Evolutionary conservation across 306 rosid species (phyloP), one percentile per base, ranked within the genome.

Genomic region (Pyrus communis): DNA sequence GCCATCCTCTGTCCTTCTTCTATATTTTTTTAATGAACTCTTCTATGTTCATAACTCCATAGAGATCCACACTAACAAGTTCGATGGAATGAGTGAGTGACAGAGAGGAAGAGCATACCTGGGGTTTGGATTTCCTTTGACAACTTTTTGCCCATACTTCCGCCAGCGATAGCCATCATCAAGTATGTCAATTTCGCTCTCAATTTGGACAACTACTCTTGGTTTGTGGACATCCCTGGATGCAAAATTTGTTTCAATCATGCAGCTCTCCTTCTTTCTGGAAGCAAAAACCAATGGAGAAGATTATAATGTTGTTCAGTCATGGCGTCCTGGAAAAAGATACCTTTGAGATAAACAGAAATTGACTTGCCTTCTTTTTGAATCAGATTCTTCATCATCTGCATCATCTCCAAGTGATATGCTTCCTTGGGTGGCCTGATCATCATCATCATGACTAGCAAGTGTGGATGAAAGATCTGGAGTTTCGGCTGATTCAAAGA

Each of bases 141-240:
- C 97, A 78, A 93, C 96, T 73, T 93, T 93, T 71, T 91, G 96
- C 28, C 98, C 98, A 78, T 91, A 91, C 82, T 91, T 93, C 42
- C 98, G 89, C 98, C 98, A 93, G 54, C 97, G 97, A 62, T 93
- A 93, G 57, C 96, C 98, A 73, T 91, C 98, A 46, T 93, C 98
- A 77, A 93, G 96, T 71, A 91, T 87, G 86, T 90, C 98, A 0
- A 88, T 73, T 8, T 90, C 94, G 66, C 90, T 88, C 86, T 91
- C 94, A 38, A 90, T 91, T 83, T 93, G 96, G 74, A 93, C 87
- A 9, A 93, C 94, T 2, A 93, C 96, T 80, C 94, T 86, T 38
- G 97, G 97, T 79, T 90, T 93, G 19, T 96, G 97, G 28, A 84
- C 85, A 55, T 90, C 82, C 76, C 97, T 86, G 3, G 93, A 68